phyloP scores from a whole-genome alignment of 2,329 filamentous ascomycete species.

The Elsinoe ampelina region DNA sequence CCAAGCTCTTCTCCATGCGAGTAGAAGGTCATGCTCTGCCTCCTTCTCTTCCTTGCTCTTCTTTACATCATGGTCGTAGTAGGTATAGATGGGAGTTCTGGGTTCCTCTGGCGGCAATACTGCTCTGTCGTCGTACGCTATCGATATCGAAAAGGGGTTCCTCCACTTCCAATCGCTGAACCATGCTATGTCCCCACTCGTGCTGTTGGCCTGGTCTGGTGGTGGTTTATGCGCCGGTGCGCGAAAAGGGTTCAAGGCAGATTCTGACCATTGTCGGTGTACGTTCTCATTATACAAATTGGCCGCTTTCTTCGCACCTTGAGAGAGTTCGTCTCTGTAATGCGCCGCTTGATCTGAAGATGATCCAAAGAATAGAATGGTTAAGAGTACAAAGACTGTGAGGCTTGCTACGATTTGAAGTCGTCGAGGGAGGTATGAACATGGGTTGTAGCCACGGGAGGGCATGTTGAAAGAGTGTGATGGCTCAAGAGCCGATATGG shows the following conservation, averaged over 20 bases:
- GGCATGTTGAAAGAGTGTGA: constrained; percentile 9
- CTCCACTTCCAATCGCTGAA: constrained; percentile 85
- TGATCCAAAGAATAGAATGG: constrained; percentile 28
- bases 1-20: constrained; percentile 89
- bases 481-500: constrained; percentile 5
- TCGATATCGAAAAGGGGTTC: constrained; percentile 74
- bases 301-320: constrained; percentile 32
- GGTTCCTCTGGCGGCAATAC: constrained; percentile 67
- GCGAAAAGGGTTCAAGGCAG: constrained; percentile 53
- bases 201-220: constrained; percentile 66
- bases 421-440: constrained; percentile 35
- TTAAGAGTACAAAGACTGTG: constrained; percentile 30
- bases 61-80: constrained; percentile 63
- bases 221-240: constrained; percentile 62
- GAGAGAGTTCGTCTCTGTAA: constrained; percentile 29
- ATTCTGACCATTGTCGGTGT: constrained; percentile 27
- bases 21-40: constrained; percentile 67
- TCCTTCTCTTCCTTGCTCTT: constrained; percentile 56
- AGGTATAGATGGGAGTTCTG: constrained; percentile 77
- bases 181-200: constrained; percentile 71
- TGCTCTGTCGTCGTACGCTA: constrained; percentile 71
- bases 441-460: constrained; percentile 23
- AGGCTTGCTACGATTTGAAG: constrained; percentile 37
- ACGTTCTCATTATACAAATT: constrained; percentile 25
- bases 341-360: constrained; percentile 25